These are phyloP conservation scores for Galerina marginata DNA, from an alignment of 768 basidiomycete genomes.

Conservation along the genomic window DNA sequence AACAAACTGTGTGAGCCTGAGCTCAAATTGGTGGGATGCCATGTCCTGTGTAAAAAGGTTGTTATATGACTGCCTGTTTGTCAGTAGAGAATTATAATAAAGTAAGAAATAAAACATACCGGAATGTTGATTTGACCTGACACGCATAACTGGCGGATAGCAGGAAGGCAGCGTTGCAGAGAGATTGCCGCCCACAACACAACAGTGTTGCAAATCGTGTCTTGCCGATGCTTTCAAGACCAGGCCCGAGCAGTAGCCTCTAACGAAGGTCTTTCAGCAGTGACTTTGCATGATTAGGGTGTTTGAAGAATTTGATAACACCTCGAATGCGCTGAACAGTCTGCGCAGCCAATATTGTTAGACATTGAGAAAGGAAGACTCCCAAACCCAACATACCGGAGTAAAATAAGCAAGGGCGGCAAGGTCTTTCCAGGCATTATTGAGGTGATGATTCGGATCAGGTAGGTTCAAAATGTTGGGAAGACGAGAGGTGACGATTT, in stretches of 20 bases:
- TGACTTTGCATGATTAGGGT: slow-evolving; percentile 15
- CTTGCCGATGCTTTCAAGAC: slow-evolving; percentile 33
- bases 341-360: background rate
- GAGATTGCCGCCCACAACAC: slow-evolving; percentile 22
- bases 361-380: background rate
- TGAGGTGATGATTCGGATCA: slow-evolving; percentile 27
- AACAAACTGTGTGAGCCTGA: slow-evolving; percentile 28
- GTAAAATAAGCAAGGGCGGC: slow-evolving; percentile 20
- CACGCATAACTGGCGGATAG: slow-evolving; percentile 15
- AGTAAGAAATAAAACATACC: slow-evolving; percentile 4
- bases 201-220: slow-evolving; percentile 26
- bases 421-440: slow-evolving; percentile 30
- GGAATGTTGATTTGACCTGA: slow-evolving; percentile 3
- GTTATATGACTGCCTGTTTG: too few relatives aligned
- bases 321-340: slow-evolving; percentile 9
- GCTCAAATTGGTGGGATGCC: slow-evolving; percentile 24
- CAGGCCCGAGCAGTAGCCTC: slow-evolving; percentile 19
- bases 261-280: slow-evolving; percentile 8
- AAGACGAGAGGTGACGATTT: slow-evolving; percentile 4
- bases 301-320: slow-evolving; percentile 26
- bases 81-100: too few relatives aligned
- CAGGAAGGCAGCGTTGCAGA: slow-evolving; percentile 17
- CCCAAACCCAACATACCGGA: slow-evolving; percentile 5
- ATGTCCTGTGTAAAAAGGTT: background rate
- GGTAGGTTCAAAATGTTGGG: slow-evolving; percentile 20